Evolutionary conservation across 345 rosid species (phyloP).

Genomic region (Eucalyptus erythrocorys): DNA sequence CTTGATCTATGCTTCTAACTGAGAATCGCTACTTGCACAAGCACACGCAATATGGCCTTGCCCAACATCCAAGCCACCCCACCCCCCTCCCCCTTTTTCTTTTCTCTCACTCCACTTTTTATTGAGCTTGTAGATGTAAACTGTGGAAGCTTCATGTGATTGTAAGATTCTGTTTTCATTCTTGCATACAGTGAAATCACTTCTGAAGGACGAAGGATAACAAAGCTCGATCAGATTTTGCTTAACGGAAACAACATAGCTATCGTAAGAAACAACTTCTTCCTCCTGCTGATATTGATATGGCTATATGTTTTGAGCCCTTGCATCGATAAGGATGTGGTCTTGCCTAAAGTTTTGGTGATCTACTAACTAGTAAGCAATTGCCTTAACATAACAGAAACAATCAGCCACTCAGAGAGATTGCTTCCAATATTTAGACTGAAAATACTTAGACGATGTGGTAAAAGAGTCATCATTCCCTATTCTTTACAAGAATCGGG

Average conservation of each 20-base stretch:
- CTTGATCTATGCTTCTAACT: not conserved
- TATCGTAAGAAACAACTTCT: slow-evolving; percentile 39
- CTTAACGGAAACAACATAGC: slow-evolving; percentile 96
- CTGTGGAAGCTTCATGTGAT: not conserved
- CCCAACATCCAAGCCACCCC: not conserved
- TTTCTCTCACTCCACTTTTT: not conserved
- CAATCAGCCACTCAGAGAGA: not conserved
- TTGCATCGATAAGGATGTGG: not conserved
- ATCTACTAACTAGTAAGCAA: not conserved
- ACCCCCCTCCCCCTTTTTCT: too few relatives aligned
- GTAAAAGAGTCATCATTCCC: not conserved
- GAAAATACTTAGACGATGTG: not conserved
- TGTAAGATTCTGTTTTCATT: not conserved
- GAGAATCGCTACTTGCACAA: not conserved
- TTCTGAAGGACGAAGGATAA: slow-evolving; percentile 77
- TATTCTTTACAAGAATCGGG: not conserved
- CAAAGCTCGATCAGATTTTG: slow-evolving; percentile 94
- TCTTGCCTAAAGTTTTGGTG: not conserved
- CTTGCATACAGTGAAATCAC: slow-evolving; percentile 62
- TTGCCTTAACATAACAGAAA: not conserved
- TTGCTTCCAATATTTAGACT: not conserved
- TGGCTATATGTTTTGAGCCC: not conserved
- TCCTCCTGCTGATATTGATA: not conserved
- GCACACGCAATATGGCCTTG: not conserved
- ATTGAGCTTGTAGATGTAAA: not conserved